Conservation (phyloP, 352 stramenopile genomes). For the Globisporangium orthogonon region DNA sequence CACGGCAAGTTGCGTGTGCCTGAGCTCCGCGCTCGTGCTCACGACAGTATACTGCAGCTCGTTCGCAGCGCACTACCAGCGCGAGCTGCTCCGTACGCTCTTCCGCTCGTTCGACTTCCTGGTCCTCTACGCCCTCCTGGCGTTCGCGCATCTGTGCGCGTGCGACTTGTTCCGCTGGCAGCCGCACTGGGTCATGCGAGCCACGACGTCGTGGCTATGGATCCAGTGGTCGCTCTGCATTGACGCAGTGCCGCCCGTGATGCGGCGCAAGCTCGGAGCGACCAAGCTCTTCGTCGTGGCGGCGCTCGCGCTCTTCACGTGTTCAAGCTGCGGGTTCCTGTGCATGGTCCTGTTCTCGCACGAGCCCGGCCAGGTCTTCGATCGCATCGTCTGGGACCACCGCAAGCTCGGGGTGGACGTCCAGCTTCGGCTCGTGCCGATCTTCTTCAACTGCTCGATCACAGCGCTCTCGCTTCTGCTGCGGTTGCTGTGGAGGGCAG, state of each 20-base stretch:
- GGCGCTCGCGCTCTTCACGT: neutral
- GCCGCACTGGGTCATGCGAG: neutral
- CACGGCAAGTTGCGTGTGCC: neutral
- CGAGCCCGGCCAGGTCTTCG: neutral
- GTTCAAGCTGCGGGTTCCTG: neutral
- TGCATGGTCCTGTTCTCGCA: conserved; percentile 2
- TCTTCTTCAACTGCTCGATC: conserved; percentile 17
- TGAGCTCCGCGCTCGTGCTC: neutral
- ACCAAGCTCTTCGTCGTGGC: neutral
- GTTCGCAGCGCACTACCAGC: conserved; percentile 6
- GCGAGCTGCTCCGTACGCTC: conserved; percentile 6
- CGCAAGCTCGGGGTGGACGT: conserved; percentile 8
- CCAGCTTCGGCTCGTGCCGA: conserved; percentile 16
- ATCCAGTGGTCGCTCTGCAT: conserved; percentile 16
- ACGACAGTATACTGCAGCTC: neutral
- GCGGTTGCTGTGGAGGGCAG: conserved; percentile 18
- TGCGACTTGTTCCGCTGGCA: conserved; percentile 18
- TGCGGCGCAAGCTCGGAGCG: conserved; percentile 10
- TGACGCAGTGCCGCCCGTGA: conserved; percentile 16
- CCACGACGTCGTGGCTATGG: conserved; percentile 14
- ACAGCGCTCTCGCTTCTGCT: conserved; percentile 13
- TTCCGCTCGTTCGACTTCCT: conserved; percentile 21
- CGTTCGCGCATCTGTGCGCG: conserved; percentile 11
- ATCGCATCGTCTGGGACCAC: neutral
- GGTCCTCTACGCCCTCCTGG: conserved; percentile 22